Percentiles rank a stretch among this genome's conserved stretches.
These are phyloP conservation scores for Candida peoriensis DNA, from an alignment of 805 yeast genomes.

Conservation along the genomic window DNA sequence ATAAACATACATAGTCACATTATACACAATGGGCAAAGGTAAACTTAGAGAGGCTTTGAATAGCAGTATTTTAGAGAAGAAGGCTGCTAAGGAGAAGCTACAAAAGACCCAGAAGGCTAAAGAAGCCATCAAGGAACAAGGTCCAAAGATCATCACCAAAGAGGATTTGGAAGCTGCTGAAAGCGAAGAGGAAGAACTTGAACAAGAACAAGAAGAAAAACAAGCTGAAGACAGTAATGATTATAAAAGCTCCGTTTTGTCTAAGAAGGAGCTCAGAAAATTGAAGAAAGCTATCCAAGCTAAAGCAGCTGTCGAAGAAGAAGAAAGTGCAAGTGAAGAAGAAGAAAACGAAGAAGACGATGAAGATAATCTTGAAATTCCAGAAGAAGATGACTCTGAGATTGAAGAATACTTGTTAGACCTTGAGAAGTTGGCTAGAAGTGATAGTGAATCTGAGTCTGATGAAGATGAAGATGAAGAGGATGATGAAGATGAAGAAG, in stretches of 20 bases:
- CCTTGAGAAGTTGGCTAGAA: slow-evolving; percentile 48
- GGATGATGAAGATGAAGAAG: slow-evolving; percentile 34
- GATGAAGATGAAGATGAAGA: slow-evolving; percentile 32
- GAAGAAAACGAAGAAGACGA: slow-evolving; percentile 19
- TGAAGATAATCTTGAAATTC: slow-evolving; percentile 33
- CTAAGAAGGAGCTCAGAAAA: slow-evolving; percentile 60
- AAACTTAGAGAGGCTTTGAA: slow-evolving; percentile 21
- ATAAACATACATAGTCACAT: too few relatives aligned
- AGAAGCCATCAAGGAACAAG: slow-evolving; percentile 23
- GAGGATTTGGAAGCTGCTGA: slow-evolving; percentile 24
- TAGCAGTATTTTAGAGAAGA: slow-evolving; percentile 14
- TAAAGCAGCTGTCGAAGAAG: slow-evolving; percentile 17
- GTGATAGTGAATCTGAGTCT: slow-evolving; percentile 37
- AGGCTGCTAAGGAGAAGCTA: slow-evolving; percentile 16
- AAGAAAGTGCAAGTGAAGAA: slow-evolving; percentile 20
- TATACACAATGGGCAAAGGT: slow-evolving; percentile 22
- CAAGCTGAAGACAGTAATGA: slow-evolving; percentile 25
- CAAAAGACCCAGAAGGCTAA: slow-evolving; percentile 15
- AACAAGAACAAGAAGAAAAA: slow-evolving; percentile 15
- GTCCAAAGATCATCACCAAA: slow-evolving; percentile 28
- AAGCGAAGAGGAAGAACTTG: slow-evolving; percentile 12
- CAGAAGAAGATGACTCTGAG: slow-evolving; percentile 40
- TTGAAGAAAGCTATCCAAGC: slow-evolving; percentile 40
- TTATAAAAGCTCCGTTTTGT: slow-evolving; percentile 45
- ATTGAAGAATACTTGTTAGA: slow-evolving; percentile 43